These are phyloP conservation scores for Yamadazyma tumulicola DNA, from an alignment of 805 yeast species.

Conservation along the genomic window DNA sequence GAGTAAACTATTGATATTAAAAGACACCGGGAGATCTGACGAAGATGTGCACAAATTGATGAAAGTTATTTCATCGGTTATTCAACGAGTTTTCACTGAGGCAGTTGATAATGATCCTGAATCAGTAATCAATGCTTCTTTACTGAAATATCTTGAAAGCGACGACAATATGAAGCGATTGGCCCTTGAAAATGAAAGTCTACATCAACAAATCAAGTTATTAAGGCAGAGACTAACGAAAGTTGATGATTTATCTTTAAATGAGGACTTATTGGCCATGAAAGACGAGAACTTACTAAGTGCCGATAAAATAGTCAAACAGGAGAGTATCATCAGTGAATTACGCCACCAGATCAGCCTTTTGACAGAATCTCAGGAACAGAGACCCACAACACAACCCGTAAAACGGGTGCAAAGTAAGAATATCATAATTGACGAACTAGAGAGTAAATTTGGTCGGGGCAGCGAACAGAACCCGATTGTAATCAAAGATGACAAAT, in stretches of 20 bases:
- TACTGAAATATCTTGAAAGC: slow-evolving; percentile 34
- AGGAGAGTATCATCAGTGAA: slow-evolving; percentile 22
- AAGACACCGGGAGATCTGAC: slow-evolving; percentile 20
- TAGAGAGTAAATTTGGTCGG: slow-evolving; percentile 11
- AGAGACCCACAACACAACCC: slow-evolving; percentile 7
- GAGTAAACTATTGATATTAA: slow-evolving; percentile 19
- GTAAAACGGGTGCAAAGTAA: slow-evolving; percentile 9
- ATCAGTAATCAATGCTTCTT: slow-evolving; percentile 17
- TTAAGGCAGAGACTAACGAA: slow-evolving; percentile 19
- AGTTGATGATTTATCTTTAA: no score
- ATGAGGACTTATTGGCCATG: slow-evolving; percentile 21
- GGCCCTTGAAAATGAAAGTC: slow-evolving; percentile 25
- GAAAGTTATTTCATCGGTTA: slow-evolving; percentile 26
- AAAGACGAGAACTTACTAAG: slow-evolving; percentile 19
- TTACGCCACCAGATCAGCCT: slow-evolving; percentile 21
- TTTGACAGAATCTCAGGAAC: slow-evolving; percentile 14
- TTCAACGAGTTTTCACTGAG: slow-evolving; percentile 25
- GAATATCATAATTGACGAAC: slow-evolving; percentile 14
- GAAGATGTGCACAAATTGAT: slow-evolving; percentile 24
- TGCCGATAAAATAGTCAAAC: slow-evolving; percentile 20
- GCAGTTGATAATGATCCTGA: slow-evolving; percentile 1
- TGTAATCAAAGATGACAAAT: background rate
- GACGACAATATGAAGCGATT: slow-evolving; percentile 32
- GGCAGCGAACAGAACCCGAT: slow-evolving; percentile 4
- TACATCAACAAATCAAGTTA: slow-evolving; percentile 13